Evolutionary conservation across 169 alveolate genomes (phyloP), one percentile per base, ranked within the genome.

Genomic region (Cryptosporidium meleagridis): DNA sequence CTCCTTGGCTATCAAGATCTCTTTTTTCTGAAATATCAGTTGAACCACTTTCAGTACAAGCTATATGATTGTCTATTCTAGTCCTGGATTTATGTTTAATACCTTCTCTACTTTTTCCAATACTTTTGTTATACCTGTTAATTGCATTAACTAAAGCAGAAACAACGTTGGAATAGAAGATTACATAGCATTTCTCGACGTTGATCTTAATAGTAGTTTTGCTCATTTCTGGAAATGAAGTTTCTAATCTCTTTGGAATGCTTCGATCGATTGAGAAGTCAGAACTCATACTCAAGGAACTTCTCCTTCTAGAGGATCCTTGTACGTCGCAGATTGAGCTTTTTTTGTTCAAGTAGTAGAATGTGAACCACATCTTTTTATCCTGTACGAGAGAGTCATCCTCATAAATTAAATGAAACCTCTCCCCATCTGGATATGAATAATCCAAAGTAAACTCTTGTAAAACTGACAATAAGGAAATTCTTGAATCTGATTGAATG

Each of bases 371-470:
- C 75, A 59, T 80, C 26, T 75, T 75, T 23, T 62, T 39, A 16
- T 37, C 70, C 9, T 37, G 37, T 5, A n/a, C 48, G 0, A 37
- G 35, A 2, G 73, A 45, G 0, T 80, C 70, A 44, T 80, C 89
- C 53, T 69, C 80, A 39, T 80, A 80, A 12, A 80, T 80, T 26
- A 80, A 21, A 23, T 80, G 89, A 45, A 21, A 80, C 21, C 69
- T 39, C 5, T 80, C 89, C 26, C 37, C 52, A 9, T n/a, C 70
- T 10, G 33, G 31, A 21, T 26, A 21, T 16, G 80, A 59, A 55
- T 80, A 62, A 65, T 80, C 89, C 52, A 80, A 48, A 61, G 35
- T 26, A 51, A 80, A 80, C 70, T 80, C 89, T 67, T 80, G 80
- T 29, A 80, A 51, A 41, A 80, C 31, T 16, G 75, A 62, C 3